phyloP scores from a whole-genome alignment of 495 filamentous ascomycete genomes.

The Elaphomyces granulatus region DNA sequence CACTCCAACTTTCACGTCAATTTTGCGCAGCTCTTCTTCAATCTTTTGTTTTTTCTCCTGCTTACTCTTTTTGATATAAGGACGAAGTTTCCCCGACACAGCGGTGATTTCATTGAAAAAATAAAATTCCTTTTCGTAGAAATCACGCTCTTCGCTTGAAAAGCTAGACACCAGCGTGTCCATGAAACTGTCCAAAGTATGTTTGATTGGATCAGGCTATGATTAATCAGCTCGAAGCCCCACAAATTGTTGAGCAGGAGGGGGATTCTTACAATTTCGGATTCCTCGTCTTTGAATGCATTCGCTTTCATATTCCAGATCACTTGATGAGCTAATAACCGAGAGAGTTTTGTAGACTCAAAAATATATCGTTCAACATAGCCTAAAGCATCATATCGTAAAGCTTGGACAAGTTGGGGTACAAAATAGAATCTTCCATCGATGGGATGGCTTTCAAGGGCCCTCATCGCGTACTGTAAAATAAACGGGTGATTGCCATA shows the following conservation, averaged over 20 bases:
- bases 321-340: slow-evolving; percentile 95
- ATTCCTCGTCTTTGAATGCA: slow-evolving; percentile 93
- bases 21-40: slow-evolving; percentile 93
- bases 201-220: slow-evolving; percentile 84
- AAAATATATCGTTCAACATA: slow-evolving; percentile 95
- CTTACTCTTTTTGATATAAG: slow-evolving; percentile 83
- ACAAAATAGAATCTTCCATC: slow-evolving; percentile 99
- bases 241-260: background rate
- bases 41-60: slow-evolving; percentile 98
- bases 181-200: slow-evolving; percentile 83
- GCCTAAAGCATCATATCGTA: slow-evolving; percentile 88
- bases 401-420: slow-evolving; percentile 88
- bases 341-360: slow-evolving; percentile 89
- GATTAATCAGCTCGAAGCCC: slow-evolving; percentile 13
- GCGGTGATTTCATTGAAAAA: slow-evolving; percentile 97
- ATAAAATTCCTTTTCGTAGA: slow-evolving; percentile 89
- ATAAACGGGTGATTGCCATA: slow-evolving; percentile 93
- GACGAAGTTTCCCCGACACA: slow-evolving; percentile 89
- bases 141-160: slow-evolving; percentile 56
- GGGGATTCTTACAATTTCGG: slow-evolving; percentile 51
- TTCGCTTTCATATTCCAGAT: slow-evolving; percentile 99
- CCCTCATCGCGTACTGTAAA: slow-evolving; percentile 93
- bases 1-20: slow-evolving; percentile 90
- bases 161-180: slow-evolving; percentile 70
- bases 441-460: slow-evolving; percentile 80